Base-by-base conservation (phyloP, 1,284 basidiomycete genomes). In the Naganishia albida region DNA sequence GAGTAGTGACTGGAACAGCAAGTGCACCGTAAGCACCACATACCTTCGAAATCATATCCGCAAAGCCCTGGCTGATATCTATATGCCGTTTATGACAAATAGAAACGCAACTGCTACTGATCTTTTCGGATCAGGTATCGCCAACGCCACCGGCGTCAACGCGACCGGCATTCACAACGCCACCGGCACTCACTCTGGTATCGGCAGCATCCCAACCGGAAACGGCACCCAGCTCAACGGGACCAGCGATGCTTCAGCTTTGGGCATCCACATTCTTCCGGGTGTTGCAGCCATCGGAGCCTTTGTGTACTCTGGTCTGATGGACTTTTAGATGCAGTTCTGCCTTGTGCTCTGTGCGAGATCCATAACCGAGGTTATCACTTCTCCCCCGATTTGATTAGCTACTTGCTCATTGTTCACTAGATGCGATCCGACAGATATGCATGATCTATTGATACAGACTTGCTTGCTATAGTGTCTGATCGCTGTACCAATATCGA, bases 251-350 rank as follows among this genome's bases (percentile, higher is more conserved):
- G 57, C 57, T 38, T 50, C 38, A 34, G 16, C 40, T 25, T 25
- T 60, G n/a, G 57, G 57, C 20, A 23, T 60, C 7, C 46, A 57
- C 15, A 26, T 60, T 1, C 23, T 60, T 16, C 38, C 57, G 15
- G 57, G 57, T 40, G 34, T 60, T 15, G 57, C 44, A 23, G 57
- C 57, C 8, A 38, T 50, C 34, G 46, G 57, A 25, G 57, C 46
- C 16, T 18, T 60, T 16, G 46, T n/a, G 12, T 60, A 60, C 20
- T 49, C 46, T 34, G 46, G 46, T 39, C 15, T 50, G 46, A 15
- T 60, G 20, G 57, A 46, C 10, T 40, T 60, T n/a, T 59, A 49
- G 26, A 7, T n/a, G 34, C 28, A 7, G 25, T 7, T 28, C 26
- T 10, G 49, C 26, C 28, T 38, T 20, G 3, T 51, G 20, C 8